Base-by-base conservation (phyloP, 2,329 filamentous ascomycete species). In the Fusarium tuaranense region DNA sequence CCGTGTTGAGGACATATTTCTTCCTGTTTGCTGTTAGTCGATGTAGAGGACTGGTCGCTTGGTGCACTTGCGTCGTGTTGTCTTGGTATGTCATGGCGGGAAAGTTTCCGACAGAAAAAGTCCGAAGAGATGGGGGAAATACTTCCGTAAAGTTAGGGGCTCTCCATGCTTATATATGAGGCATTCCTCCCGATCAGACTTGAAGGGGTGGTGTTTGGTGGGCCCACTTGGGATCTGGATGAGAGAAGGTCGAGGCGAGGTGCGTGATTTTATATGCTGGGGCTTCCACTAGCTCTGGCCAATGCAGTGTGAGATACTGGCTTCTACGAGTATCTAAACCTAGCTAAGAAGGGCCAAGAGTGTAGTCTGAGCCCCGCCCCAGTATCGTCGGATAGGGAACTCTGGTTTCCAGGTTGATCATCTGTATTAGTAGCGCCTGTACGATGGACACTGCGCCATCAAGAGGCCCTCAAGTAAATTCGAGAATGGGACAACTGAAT, bases 1-100 rank as follows among this genome's bases (percentile, higher is more conserved):
- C 80, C 27, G 79, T 80, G 64, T 81, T 80, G 13, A 82, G 77
- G 25, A 27, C n/a, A 34, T 62, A 46, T 5, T 10, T 62, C 59
- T 62, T 62, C 13, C 59, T 62, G 8, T 48, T 6, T 20, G 8
- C 22, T 41, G 39, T 62, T 30, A 62, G 59, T 22, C 10, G n/a
- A 34, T 18, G 13, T 30, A 18, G 7, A 13, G 32, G 7, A 16
- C 14, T 7, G 13, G 20, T 44, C 18, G 30, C 5, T n/a, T 8
- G 13, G 16, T 16, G 16, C 7, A 48, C 59, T 48, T 48, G 34
- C 59, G 41, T 46, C 9, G 30, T 62, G 30, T 48, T 62, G 2
- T 30, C 32, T 25, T 10, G 39, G 27, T 16, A 13, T 27, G 30
- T 13, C 59, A 63, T 63, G 30, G 32, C 9, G 32, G 32, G 20